Base-by-base conservation (phyloP, 2,329 filamentous ascomycete genomes). In the Ascochyta pisi region DNA sequence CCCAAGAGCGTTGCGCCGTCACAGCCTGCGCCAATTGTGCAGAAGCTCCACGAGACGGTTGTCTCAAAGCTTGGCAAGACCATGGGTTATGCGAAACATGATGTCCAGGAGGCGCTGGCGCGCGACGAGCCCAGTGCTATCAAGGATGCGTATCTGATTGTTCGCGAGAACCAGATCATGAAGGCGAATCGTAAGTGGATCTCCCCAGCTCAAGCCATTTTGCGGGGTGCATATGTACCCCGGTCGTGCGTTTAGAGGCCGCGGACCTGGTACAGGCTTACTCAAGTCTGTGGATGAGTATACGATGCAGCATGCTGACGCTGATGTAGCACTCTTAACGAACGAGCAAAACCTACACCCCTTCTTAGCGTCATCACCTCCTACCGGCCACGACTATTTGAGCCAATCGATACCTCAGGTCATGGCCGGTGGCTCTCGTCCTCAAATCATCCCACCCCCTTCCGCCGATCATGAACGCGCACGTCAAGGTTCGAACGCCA, bases 71-170 rank as follows among this genome's bases (percentile, higher is more conserved):
- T 99, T 49, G 95, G 94, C 69, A 95, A 94, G 79, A 97, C 92
- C 0, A 98, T 99, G 93, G 95, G 95, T 57, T 99, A 99, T 73
- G 92, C 90, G 33, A 94, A 91, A 74, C 89, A 89, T 59, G 95
- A 99, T 79, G 94, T 99, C 49, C 90, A 97, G 73, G 95, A 98
- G 76, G 94, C 95, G 22, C 81, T 99, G 60, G 89, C 90, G 69
- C 92, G 92, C 53, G 88, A 95, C 49, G 95, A 99, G 74, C 95
- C 95, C 12, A 98, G 93, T 55, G 93, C 95, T 10, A 97, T 99
- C 82, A 99, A 99, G 79, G 95, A 99, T 77, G 95, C 95, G 1
- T 99, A 98, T 79, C 88, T 97, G 78, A 99, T 99, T 74, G 92
- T 99, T 24, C 87, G 94, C 49, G 95, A 99, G 77, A 98, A 98